Base-by-base conservation (phyloP, 2,329 filamentous ascomycete species). In the Pseudogymnoascus sp. region DNA sequence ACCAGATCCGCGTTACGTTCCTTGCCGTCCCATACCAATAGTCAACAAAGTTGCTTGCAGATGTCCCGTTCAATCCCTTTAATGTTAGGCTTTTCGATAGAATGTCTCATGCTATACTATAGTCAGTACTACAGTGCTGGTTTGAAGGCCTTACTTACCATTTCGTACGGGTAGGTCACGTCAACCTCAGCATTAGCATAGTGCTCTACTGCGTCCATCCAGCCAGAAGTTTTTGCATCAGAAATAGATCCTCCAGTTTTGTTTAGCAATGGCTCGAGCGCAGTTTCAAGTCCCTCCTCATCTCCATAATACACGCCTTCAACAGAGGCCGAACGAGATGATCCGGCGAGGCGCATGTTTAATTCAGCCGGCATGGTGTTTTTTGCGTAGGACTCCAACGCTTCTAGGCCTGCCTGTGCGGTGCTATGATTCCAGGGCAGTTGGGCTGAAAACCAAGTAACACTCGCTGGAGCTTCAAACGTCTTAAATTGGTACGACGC, bases 51-150 rank as follows among this genome's bases (percentile, higher is more conserved):
- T 74, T 74, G 0, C 75, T 69, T 1, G 76, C 71, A 0, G 78
- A 71, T 4, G 86, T 77, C 0, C 82, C 67, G 35, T 84, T 78
- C 33, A 82, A 72, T 0, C 73, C 64, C 0, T 74, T 76, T 63
- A 87, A 82, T 0, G 81, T 81, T 1, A 87, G 69, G 9, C 81
- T 84, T 68, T 84, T 86, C 66, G 80, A 63, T 82, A 82, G 67
- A 88, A 88, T 0, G 79, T 74, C 0, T 74, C 74, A 1, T 79
- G 76, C 0, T 81, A 14, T 6, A 14, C 9, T 23, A 7, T 6
- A 14, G 41, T 45, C 9, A 45, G 41, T 7, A 14, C 22, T 12
- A n/a, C 19, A 45, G 7, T 12, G 39, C 19, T 5, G 4, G 7
- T 23, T 6, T 14, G 16, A 23, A 45, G 22, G 12, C 2, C 2